Base-by-base conservation (phyloP, 202 grass and related monocot genomes). In the Alloteropsis angusta region DNA sequence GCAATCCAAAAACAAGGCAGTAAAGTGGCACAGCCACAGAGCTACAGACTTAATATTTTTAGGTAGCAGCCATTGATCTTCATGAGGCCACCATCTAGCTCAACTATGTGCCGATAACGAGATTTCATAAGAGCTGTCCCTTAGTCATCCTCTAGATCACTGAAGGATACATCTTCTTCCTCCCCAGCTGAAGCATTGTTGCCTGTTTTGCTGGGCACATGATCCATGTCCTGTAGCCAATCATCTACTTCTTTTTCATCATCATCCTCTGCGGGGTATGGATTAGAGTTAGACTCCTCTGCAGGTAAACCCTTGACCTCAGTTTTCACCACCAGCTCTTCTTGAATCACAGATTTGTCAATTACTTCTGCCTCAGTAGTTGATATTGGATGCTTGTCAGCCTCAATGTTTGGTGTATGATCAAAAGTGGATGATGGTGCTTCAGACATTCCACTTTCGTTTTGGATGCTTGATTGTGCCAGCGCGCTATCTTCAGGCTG, bases 331-430 rank as follows among this genome's bases (percentile, higher is more conserved):
- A 82, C 65, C 50, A 89, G 39, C 65, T 90, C 85, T 87, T 95
- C 92, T 85, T 95, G 85, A 57, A 91, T 91, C 41, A 98, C 92
- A 38, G 95, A 76, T 43, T 95, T 98, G 13, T 91, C 95, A 22
- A 98, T 32, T 11, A 98, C 77, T 84, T 89, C 80, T 5, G 73
- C 53, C 34, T 89, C 85, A 3, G 43, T 70, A 8, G 67, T 71
- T 78, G 77, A 81, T 52, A 92, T 47, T 22, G 78, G 91, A 83
- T 94, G 85, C 50, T 92, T 92, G 23, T 88, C 81, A 57, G 85
- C 57, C 72, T 88, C 77, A 66, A 81, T 14, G 25, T 80, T 84
- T 10, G 35, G 12, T 26, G 65, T 42, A 9, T 73, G 28, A 47
- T 68, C 79, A 50, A 85, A 44, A 19, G 61, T 77, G 9, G 72